phyloP scores from a whole-genome alignment of 371 early-diverging fungal species.

The Mortierella sp. region DNA sequence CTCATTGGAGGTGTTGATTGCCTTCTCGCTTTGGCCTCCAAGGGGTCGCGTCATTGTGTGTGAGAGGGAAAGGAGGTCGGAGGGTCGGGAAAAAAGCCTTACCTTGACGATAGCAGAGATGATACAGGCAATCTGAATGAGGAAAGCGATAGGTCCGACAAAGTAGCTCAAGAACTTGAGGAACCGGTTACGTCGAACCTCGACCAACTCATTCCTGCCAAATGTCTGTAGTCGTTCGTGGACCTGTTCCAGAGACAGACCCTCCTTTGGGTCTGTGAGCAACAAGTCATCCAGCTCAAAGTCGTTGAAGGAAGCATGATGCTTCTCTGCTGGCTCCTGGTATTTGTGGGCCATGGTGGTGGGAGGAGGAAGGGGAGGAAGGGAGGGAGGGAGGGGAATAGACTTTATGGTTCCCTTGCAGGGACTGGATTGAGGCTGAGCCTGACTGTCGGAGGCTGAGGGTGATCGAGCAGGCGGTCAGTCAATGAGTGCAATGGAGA shows the following conservation, averaged over 20 bases:
- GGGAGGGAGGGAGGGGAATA: not conserved
- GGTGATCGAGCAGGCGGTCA: too few relatives aligned
- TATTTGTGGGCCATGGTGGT: conserved; percentile 43
- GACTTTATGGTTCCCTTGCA: too few relatives aligned
- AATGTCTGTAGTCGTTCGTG: conserved; percentile 58
- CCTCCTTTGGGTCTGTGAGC: conserved; percentile 60
- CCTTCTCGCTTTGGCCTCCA: too few relatives aligned
- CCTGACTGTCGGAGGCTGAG: too few relatives aligned
- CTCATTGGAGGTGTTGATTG: too few relatives aligned
- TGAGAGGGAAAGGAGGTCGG: too few relatives aligned
- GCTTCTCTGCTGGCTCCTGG: conserved; percentile 33
- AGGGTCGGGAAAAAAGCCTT: not conserved
- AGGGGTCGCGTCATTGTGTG: too few relatives aligned
- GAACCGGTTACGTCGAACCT: conserved; percentile 72
- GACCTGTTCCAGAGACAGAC: conserved; percentile 59
- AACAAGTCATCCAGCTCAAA: conserved; percentile 63
- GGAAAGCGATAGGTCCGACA: conserved; percentile 74
- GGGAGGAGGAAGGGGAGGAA: not conserved
- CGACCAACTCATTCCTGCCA: conserved; percentile 67
- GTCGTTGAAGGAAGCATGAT: conserved; percentile 1
- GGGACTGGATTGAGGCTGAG: not conserved
- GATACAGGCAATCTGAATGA: conserved; percentile 76
- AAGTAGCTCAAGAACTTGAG: conserved; percentile 82
- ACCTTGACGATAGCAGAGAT: conserved; percentile 63
- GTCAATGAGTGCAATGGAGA: too few relatives aligned